phyloP scores from a whole-genome alignment of 2,329 filamentous ascomycete species.

The Rhynchosporium graminicola region DNA sequence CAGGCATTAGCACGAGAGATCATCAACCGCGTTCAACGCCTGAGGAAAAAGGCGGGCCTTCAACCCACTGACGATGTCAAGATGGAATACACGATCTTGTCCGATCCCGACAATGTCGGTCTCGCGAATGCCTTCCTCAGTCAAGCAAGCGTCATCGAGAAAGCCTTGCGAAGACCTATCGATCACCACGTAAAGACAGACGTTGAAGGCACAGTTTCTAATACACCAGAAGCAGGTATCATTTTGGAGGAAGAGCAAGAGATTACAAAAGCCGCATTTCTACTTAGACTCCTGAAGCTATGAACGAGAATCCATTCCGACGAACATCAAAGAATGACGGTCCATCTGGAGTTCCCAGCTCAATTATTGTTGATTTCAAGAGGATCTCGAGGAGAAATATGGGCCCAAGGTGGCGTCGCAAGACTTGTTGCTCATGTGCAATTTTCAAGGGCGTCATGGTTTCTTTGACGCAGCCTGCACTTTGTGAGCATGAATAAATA shows the following conservation, averaged over 20 bases:
- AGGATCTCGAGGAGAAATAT: background rate
- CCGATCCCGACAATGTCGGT: slow-evolving; percentile 76
- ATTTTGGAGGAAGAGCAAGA: slow-evolving; percentile 85
- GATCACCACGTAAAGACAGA: slow-evolving; percentile 66
- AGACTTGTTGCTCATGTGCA: slow-evolving; percentile 1
- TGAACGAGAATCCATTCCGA: slow-evolving; percentile 43
- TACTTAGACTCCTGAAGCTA: slow-evolving; percentile 74
- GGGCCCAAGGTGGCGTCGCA: slow-evolving; percentile 4
- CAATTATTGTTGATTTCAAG: background rate
- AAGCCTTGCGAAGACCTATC: slow-evolving; percentile 74
- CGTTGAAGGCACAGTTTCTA: slow-evolving; percentile 55
- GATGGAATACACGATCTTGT: slow-evolving; percentile 86
- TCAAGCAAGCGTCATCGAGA: slow-evolving; percentile 70
- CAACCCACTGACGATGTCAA: slow-evolving; percentile 91
- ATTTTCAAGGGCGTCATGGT: slow-evolving; percentile 36
- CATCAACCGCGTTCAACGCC: slow-evolving; percentile 86
- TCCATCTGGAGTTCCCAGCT: background rate
- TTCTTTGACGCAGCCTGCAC: slow-evolving; percentile 54
- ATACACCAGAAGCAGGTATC: slow-evolving; percentile 54
- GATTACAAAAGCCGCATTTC: slow-evolving; percentile 78
- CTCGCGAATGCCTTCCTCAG: slow-evolving; percentile 68
- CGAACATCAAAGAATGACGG: background rate
- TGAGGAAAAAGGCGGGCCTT: slow-evolving; percentile 91
- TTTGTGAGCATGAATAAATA: slow-evolving; percentile 24
- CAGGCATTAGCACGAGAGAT: slow-evolving; percentile 91